Conservation (phyloP, 176 grass and related monocot species). For the Echinochloa phyllopogon region DNA sequence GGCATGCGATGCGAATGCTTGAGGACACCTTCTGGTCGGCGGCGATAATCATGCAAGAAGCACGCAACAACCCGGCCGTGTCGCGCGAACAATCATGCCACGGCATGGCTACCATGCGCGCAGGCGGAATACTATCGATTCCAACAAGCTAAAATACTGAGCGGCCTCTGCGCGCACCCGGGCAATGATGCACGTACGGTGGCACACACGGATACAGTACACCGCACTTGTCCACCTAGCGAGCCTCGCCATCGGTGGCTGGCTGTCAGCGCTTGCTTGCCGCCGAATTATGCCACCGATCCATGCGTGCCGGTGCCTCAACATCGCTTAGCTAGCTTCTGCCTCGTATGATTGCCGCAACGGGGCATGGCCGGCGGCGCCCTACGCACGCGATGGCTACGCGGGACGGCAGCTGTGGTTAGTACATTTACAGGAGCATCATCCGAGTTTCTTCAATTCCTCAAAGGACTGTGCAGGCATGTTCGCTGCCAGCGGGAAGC, state of each 20-base stretch:
- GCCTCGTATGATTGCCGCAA: not conserved
- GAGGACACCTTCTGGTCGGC: not conserved
- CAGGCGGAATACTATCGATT: not conserved
- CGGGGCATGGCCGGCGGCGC: not conserved
- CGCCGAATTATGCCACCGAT: not conserved
- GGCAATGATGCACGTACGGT: conserved; percentile 7
- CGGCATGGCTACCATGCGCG: not conserved
- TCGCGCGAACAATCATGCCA: conserved; percentile 22
- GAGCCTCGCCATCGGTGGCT: not conserved
- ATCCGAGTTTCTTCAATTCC: too few relatives aligned
- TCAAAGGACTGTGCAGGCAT: not conserved
- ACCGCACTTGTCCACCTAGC: too few relatives aligned
- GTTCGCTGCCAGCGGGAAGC: not conserved
- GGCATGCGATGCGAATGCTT: not conserved
- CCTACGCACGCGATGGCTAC: not conserved
- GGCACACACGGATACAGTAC: not conserved
- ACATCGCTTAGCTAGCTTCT: not conserved
- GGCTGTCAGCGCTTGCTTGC: not conserved
- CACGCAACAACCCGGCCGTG: conserved; percentile 11
- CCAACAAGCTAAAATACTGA: conserved; percentile 1
- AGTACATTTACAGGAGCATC: not conserved
- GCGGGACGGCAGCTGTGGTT: not conserved
- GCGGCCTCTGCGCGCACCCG: not conserved
- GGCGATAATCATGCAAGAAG: conserved; percentile 31
- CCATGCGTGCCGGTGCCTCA: conserved; percentile 1